A percentile compares a stretch with the other conserved stretches of the same genome.
These are phyloP conservation scores for Boletus bicolor DNA, from an alignment of 768 basidiomycete genomes.

Conservation along the genomic window DNA sequence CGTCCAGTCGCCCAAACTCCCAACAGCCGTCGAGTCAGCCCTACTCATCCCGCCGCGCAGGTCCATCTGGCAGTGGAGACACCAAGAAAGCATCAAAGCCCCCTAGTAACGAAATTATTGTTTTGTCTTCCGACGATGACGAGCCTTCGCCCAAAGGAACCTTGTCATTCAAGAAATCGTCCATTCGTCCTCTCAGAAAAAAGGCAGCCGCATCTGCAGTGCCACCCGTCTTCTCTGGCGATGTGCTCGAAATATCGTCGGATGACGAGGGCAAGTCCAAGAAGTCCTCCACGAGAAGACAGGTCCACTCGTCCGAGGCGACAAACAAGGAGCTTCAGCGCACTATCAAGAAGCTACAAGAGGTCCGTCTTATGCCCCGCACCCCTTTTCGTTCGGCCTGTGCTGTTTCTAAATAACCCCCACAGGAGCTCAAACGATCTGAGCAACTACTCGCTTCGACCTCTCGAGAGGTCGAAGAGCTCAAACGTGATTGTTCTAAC, in stretches of 20 bases:
- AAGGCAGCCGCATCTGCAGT: constrained; percentile 18
- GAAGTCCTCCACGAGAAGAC: constrained; percentile 11
- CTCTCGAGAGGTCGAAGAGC: constrained; percentile 19
- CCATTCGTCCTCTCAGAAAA: constrained; percentile 9
- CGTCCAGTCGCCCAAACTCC: constrained; percentile 21
- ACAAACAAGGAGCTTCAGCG: constrained; percentile 30
- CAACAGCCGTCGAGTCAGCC: neutral
- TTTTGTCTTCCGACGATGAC: constrained; percentile 35
- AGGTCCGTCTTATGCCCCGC: constrained; percentile 31
- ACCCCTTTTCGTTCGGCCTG: neutral
- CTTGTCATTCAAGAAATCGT: constrained; percentile 10
- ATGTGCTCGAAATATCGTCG: constrained; percentile 58
- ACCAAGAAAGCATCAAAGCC: constrained; percentile 15
- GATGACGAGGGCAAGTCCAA: constrained; percentile 41
- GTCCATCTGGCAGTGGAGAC: constrained; percentile 2
- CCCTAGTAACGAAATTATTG: constrained; percentile 27
- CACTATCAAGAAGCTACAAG: constrained; percentile 42
- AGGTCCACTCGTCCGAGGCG: constrained; percentile 15
- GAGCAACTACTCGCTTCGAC: constrained; percentile 7
- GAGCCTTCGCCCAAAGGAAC: constrained; percentile 21
- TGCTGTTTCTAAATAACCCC: neutral
- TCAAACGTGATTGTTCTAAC: constrained; percentile 13
- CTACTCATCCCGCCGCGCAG: constrained; percentile 9
- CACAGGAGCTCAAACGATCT: constrained; percentile 21
- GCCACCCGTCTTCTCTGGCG: constrained; percentile 20